Evolutionary conservation across 1,284 basidiomycete genomes (phyloP).

Genomic region (Dichomitus squalens): DNA sequence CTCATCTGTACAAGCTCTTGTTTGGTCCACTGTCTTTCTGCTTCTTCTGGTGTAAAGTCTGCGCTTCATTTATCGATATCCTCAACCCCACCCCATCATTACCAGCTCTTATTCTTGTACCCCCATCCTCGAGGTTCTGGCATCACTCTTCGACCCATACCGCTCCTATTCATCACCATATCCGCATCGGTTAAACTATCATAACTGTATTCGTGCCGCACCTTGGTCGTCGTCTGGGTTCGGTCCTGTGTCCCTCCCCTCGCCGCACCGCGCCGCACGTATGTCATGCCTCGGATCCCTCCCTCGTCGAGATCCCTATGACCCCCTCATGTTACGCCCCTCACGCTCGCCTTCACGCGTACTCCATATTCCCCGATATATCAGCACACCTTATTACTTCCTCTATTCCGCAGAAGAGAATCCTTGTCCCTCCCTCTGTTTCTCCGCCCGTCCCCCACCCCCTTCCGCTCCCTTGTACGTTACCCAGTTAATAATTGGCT

Average conservation of each 20-base stretch:
- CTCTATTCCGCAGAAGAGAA: constrained; percentile 13
- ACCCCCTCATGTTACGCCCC: constrained; percentile 19
- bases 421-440: neutral
- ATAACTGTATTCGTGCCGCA: constrained; percentile 9
- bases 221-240: neutral
- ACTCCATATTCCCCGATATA: constrained; percentile 5
- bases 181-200: constrained; percentile 11
- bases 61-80: constrained; percentile 25
- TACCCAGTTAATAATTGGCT: constrained; percentile 11
- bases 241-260: neutral
- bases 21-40: constrained; percentile 12
- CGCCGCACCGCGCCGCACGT: constrained; percentile 7
- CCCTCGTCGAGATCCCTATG: constrained; percentile 13
- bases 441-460: neutral
- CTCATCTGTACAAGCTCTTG: constrained; percentile 21
- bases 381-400: constrained; percentile 18
- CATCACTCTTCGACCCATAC: neutral
- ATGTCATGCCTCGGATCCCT: constrained; percentile 18
- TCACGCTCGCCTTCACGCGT: constrained; percentile 19
- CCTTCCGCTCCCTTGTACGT: neutral
- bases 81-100: constrained; percentile 5
- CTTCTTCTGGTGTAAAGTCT: constrained; percentile 17
- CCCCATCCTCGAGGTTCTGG: neutral
- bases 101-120: neutral
- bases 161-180: neutral